Evolutionary conservation across 495 filamentous ascomycete species (phyloP), one percentile per base, ranked within the genome.

Genomic region (Aspergillus ostianus): DNA sequence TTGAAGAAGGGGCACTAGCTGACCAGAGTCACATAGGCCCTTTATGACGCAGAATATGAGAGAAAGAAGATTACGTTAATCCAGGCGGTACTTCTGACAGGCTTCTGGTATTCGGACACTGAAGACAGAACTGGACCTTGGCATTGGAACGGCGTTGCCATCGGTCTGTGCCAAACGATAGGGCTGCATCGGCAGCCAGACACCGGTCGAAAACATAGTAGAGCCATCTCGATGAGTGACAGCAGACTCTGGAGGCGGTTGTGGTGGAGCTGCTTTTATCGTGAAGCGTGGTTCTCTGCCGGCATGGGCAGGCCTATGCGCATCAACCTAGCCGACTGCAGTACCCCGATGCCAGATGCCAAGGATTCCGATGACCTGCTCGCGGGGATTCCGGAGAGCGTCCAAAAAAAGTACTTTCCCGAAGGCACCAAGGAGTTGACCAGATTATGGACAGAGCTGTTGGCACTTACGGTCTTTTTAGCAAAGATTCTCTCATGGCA

Each of bases 81-180:
- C 32, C 56, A 58, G 32, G 18, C 56, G 4, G 56, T 58, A 27
- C 20, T 58, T 6, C 29, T 58, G 2, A 58, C 51, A 46, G 56
- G 47, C 30, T 51, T 58, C 47, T 58, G 56, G 56, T 58, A 58
- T 41, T n/a, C 47, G 0, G 56, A 58, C 18, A 51, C 56, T 5
- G 56, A 58, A 27, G 56, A 58, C 26, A 26, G 56, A 23, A 58
- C 20, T 36, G 56, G 56, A 19, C 15, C 56, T 4, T 58, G 56
- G 56, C 47, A 58, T 44, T 58, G 56, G 56, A 58, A 51, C 23
- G 56, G 56, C 18, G 29, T 58, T 32, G 56, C 56, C 56, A 58
- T 58, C 47, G 51, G 56, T 18, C 56, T 58, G 5, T 51, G 56
- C 56, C 56, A 58, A 18, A 58, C 20, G 12, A 58, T 58, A 13